These are phyloP conservation scores for Talaromyces funiculosus DNA, from an alignment of 2,329 filamentous ascomycete species.

Conservation along the genomic window DNA sequence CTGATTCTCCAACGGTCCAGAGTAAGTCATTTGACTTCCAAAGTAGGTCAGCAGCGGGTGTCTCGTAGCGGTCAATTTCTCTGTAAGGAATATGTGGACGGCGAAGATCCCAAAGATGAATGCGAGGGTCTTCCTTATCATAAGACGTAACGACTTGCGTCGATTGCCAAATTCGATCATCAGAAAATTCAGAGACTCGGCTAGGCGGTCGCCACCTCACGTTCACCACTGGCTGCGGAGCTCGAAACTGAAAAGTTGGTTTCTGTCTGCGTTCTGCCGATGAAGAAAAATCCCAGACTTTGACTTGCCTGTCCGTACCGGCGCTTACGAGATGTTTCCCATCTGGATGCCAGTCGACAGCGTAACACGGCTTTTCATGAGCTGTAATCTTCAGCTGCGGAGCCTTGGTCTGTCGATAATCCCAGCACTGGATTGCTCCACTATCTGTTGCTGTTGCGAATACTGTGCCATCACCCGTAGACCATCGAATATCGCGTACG, in stretches of 20 bases:
- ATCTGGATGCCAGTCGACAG: slow-evolving; percentile 63
- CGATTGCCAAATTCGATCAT: slow-evolving; percentile 52
- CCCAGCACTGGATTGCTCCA: slow-evolving; percentile 60
- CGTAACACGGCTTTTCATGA: slow-evolving; percentile 56
- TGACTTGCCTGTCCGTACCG: slow-evolving; percentile 57
- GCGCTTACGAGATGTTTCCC: slow-evolving; percentile 60
- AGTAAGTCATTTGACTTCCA: slow-evolving; percentile 60
- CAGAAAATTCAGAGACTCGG: slow-evolving; percentile 48
- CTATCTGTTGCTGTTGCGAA: slow-evolving; percentile 62
- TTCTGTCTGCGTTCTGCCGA: slow-evolving; percentile 54
- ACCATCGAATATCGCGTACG: slow-evolving; percentile 61
- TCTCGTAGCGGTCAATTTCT: slow-evolving; percentile 53
- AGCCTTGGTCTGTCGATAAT: slow-evolving; percentile 52
- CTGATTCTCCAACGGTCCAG: slow-evolving; percentile 59
- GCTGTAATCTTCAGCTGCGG: slow-evolving; percentile 57
- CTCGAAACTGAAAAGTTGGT: slow-evolving; percentile 52
- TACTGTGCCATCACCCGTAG: slow-evolving; percentile 55
- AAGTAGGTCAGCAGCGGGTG: slow-evolving; percentile 54
- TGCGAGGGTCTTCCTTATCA: slow-evolving; percentile 54
- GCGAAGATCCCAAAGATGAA: slow-evolving; percentile 62
- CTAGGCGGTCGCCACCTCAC: slow-evolving; percentile 59
- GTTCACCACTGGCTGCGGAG: slow-evolving; percentile 57
- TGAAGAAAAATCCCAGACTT: slow-evolving; percentile 59
- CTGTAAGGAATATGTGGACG: slow-evolving; percentile 57
- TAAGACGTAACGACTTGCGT: slow-evolving; percentile 60